Evolutionary conservation across 805 yeast species (phyloP), one percentile per base, ranked within the genome.

Genomic region (Wickerhamiella sergipiensis): DNA sequence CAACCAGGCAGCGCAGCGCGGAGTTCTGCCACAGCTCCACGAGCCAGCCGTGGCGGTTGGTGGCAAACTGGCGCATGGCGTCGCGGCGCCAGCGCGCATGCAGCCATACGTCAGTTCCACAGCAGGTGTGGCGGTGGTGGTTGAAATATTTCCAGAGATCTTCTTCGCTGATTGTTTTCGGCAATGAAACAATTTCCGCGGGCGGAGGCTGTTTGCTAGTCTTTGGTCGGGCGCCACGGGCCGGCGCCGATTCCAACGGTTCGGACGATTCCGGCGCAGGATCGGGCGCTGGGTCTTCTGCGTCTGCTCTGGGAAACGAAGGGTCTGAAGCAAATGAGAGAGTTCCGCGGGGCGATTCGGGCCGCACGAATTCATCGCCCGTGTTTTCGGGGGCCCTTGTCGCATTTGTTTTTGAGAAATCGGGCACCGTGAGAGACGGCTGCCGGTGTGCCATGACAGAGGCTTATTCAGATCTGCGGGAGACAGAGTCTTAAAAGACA

Each of bases 1-100:
- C 33, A 6, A 43, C 8, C 29, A 43, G 19, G 15, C 19, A 43
- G 29, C 46, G 29, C 19, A 23, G 6, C 18, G 29, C 46, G 2
- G 31, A 22, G 31, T 43, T 43, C 46, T 18, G 12, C 46, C 46
- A 43, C 36, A 43, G 31, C 31, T 43, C 46, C 5, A 43, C 33
- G 19, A 43, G 46, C 46, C 46, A 43, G 31, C 23, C 23, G 15
- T 43, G 46, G 4, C 46, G 46, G 46, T 21, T 22, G 6, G 6
- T 13, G 46, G 29, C 46, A 24, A 21, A 43, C 46, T 43, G 46
- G 15, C 31, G 47, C 13, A 45, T 33, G 18, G 47, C 47, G 6
- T 45, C 47, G 8, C 47, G 21, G 3, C 47, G 47, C 24, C 22
- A 18, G 24, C 47, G 47, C 10, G 36, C 47, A 26, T 45, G 23